Percentiles rank a stretch among this genome's conserved stretches.
phyloP scores from a whole-genome alignment of 495 filamentous ascomycete genomes.

The Xylaria bambusicola region DNA sequence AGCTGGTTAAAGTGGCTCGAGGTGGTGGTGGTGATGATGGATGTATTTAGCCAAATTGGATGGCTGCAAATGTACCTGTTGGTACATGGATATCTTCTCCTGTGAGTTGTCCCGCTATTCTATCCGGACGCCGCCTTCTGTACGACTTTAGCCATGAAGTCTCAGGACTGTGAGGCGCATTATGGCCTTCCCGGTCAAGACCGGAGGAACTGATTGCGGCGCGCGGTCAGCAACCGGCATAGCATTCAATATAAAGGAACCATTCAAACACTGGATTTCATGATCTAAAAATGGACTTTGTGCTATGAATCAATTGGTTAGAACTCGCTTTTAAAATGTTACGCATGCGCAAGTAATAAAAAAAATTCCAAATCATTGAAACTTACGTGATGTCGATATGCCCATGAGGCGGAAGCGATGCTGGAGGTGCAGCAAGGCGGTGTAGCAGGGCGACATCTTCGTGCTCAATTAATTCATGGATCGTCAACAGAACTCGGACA shows the following conservation, averaged over 20 bases:
- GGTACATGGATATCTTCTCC: neutral
- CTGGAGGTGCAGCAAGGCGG: neutral
- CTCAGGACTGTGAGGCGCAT: neutral
- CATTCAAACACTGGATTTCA: neutral
- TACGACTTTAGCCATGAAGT: slow-evolving; percentile 14
- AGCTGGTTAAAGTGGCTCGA: slow-evolving; percentile 6
- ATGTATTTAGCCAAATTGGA: slow-evolving; percentile 17
- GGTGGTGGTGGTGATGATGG: neutral
- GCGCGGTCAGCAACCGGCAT: slow-evolving; percentile 9
- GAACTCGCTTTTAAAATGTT: slow-evolving; percentile 1
- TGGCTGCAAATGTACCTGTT: slow-evolving; percentile 10
- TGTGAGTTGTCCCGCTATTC: slow-evolving; percentile 7
- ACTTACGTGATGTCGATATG: slow-evolving; percentile 12
- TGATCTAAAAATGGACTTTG: slow-evolving; percentile 13
- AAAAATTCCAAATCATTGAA: slow-evolving; percentile 14
- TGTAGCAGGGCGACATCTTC: neutral
- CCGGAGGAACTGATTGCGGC: slow-evolving; percentile 9
- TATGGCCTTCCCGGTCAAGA: slow-evolving; percentile 11
- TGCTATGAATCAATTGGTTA: slow-evolving; percentile 13
- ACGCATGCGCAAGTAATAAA: slow-evolving; percentile 12
- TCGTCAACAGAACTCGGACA: neutral
- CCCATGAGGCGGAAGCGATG: slow-evolving; percentile 4
- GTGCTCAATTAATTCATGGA: neutral
- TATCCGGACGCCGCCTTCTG: slow-evolving; percentile 5
- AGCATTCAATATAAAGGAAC: slow-evolving; percentile 9